Percentiles rank a stretch among this genome's conserved stretches.
These are phyloP conservation scores for Thraustochytrium striatum DNA, from an alignment of 352 stramenopile genomes.

Conservation along the genomic window DNA sequence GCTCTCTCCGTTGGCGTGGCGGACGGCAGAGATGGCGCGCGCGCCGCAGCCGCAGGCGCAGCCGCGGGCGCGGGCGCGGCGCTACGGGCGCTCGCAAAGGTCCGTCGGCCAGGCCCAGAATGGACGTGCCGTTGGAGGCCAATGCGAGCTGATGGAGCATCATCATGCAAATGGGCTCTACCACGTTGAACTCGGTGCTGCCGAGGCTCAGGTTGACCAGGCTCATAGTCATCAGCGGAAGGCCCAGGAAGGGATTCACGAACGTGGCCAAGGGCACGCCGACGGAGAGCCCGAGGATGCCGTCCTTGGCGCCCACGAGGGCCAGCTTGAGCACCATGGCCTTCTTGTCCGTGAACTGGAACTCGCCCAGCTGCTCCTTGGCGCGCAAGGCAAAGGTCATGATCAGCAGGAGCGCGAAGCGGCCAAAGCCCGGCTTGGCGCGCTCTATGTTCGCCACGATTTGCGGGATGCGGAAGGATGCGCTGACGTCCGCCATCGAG, in stretches of 20 bases:
- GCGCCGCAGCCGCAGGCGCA: no score
- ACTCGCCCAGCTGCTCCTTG: slow-evolving; percentile 17
- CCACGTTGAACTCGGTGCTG: slow-evolving; percentile 46
- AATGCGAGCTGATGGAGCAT: slow-evolving; percentile 39
- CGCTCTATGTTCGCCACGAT: slow-evolving; percentile 25
- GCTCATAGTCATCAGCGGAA: slow-evolving; percentile 39
- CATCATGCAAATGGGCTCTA: slow-evolving; percentile 45
- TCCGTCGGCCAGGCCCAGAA: slow-evolving; percentile 2
- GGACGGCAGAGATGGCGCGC: no score
- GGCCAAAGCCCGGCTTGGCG: slow-evolving; percentile 32
- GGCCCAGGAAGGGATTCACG: slow-evolving; percentile 35
- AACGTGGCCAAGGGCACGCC: slow-evolving; percentile 30
- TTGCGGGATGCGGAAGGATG: slow-evolving; percentile 15
- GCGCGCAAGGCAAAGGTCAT: slow-evolving; percentile 19
- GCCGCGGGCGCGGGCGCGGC: no score
- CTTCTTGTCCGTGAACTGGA: slow-evolving; percentile 29
- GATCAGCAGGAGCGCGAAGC: slow-evolving; percentile 16
- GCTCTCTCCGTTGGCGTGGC: no score
- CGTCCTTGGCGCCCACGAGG: slow-evolving; percentile 38
- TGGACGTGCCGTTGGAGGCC: slow-evolving; percentile 18
- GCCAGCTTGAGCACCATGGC: slow-evolving; percentile 41
- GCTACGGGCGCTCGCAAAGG: no score
- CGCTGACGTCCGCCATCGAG: neutral
- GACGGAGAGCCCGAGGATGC: slow-evolving; percentile 28
- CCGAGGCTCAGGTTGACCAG: slow-evolving; percentile 36